A percentile compares a stretch with the other conserved stretches of the same genome.
Conservation (phyloP, 2,329 filamentous ascomycete genomes). For the Aspergillus sp. region DNA sequence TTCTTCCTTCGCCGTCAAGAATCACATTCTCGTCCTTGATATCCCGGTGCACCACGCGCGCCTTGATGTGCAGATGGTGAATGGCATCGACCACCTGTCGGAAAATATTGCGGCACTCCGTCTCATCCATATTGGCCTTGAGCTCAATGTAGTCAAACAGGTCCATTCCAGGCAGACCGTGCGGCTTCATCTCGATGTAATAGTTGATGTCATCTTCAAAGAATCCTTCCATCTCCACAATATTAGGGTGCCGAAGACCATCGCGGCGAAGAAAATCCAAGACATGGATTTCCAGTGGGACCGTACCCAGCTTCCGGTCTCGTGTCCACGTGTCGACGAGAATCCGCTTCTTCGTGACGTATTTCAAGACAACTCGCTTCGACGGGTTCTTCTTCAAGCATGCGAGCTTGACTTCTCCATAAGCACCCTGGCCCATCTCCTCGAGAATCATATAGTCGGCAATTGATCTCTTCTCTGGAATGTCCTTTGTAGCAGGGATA, state of each 20-base stretch:
- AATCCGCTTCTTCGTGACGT: constrained; percentile 93
- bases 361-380: constrained; percentile 90
- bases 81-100: constrained; percentile 84
- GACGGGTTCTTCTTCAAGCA: constrained; percentile 68
- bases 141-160: constrained; percentile 98
- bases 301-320: constrained; percentile 84
- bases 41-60: constrained; percentile 88
- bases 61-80: constrained; percentile 84
- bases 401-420: constrained; percentile 93
- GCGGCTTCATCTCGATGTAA: constrained; percentile 95
- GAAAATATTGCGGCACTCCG: constrained; percentile 90
- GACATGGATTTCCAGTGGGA: constrained; percentile 94
- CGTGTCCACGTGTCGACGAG: constrained; percentile 97
- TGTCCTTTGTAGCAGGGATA: constrained; percentile 22
- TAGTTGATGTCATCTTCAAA: constrained; percentile 69
- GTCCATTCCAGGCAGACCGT: constrained; percentile 94
- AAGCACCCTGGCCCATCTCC: constrained; percentile 97
- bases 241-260: constrained; percentile 57
- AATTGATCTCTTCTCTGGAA: constrained; percentile 68
- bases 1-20: constrained; percentile 85
- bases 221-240: constrained; percentile 63
- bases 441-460: constrained; percentile 87
- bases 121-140: constrained; percentile 90
- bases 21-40: constrained; percentile 99
- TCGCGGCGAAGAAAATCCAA: constrained; percentile 82